Evolutionary conservation across 768 basidiomycete genomes (phyloP).

Genomic region (Glaciozyma antarctica): DNA sequence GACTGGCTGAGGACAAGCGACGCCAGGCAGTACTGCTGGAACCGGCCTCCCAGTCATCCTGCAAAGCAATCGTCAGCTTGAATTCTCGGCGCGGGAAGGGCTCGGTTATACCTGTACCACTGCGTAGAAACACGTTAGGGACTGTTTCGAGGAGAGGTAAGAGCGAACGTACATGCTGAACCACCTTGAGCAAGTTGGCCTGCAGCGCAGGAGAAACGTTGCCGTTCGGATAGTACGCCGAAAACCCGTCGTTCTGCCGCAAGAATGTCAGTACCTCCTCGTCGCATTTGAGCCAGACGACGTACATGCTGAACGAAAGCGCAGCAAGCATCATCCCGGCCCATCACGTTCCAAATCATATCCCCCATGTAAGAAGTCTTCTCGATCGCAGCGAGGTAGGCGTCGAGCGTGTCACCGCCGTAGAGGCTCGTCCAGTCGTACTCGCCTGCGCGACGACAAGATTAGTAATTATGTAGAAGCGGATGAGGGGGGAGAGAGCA

Average conservation of each 20-base stretch:
- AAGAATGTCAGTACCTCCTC: neutral
- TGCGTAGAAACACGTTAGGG: neutral
- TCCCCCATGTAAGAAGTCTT: neutral
- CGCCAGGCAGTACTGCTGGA: neutral
- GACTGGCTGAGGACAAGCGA: constrained; percentile 5
- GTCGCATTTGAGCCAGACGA: neutral
- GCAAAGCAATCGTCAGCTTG: neutral
- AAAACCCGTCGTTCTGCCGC: too few relatives aligned
- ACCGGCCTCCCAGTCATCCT: neutral
- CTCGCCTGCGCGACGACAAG: neutral
- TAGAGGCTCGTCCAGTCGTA: neutral
- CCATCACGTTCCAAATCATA: constrained; percentile 3
- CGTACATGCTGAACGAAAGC: constrained; percentile 1
- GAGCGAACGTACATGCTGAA: neutral
- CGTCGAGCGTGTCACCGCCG: neutral
- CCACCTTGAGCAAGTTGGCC: neutral
- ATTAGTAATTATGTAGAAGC: neutral
- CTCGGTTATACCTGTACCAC: neutral
- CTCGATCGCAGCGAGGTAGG: constrained; percentile 5
- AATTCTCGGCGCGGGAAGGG: too few relatives aligned
- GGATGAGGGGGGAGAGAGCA: too few relatives aligned
- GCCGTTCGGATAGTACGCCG: too few relatives aligned
- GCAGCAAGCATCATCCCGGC: constrained; percentile 7
- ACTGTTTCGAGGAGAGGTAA: neutral
- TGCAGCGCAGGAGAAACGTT: neutral